Conservation (phyloP, 805 yeast genomes). For the Grigorovia transvaalensis region DNA sequence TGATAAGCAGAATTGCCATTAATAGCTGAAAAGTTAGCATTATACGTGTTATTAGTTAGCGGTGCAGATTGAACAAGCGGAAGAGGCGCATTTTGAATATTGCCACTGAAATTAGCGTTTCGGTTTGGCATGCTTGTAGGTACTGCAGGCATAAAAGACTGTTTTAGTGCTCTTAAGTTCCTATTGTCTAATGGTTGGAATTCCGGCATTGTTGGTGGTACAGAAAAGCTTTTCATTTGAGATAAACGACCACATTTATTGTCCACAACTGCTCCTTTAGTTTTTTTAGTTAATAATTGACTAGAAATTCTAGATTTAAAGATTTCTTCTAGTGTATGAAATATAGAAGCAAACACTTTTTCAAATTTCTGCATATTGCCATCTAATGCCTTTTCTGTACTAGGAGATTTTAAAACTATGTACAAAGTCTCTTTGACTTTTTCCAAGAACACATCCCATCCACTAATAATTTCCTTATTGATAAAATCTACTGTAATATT, state of each 20-base stretch:
- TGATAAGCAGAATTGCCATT: too few relatives aligned
- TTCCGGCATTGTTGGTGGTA: not conserved
- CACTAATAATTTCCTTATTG: too few relatives aligned
- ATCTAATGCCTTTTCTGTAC: too few relatives aligned
- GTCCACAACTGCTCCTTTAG: not conserved
- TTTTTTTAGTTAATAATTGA: not conserved
- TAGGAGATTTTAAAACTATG: not conserved
- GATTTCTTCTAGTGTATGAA: not conserved
- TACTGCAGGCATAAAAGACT: not conserved
- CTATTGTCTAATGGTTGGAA: not conserved
- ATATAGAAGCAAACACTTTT: not conserved
- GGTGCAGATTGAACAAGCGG: too few relatives aligned
- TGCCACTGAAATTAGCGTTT: too few relatives aligned
- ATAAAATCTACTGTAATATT: not conserved
- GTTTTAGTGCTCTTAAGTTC: not conserved
- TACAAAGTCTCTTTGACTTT: not conserved
- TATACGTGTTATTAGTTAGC: too few relatives aligned
- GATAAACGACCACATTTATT: too few relatives aligned
- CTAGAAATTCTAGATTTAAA: not conserved
- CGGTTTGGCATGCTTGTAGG: not conserved
- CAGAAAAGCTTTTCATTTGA: not conserved
- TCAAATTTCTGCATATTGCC: not conserved
- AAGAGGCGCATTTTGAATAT: too few relatives aligned
- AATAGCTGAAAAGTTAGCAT: too few relatives aligned
- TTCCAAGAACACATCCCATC: not conserved